These are phyloP conservation scores for Melaleuca alternifolia DNA, from an alignment of 345 rosid species.

Conservation along the genomic window DNA sequence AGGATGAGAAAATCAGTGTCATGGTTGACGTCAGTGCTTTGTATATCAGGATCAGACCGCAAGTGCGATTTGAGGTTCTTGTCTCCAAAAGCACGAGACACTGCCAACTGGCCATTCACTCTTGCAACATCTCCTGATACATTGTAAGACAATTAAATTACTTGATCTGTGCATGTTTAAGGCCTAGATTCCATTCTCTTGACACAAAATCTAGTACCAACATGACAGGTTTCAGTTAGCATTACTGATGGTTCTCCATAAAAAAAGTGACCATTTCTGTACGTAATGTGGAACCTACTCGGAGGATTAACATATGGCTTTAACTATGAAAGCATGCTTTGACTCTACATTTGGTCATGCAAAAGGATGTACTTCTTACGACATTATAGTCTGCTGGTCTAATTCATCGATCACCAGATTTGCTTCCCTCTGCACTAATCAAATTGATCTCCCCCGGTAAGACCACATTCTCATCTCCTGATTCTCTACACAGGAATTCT, in stretches of 20 bases:
- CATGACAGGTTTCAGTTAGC: neutral
- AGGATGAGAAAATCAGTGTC: conserved; percentile 50
- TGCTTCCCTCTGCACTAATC: neutral
- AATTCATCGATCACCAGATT: neutral
- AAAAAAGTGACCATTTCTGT: neutral
- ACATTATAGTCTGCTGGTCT: neutral
- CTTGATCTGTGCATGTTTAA: neutral
- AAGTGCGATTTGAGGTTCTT: conserved; percentile 58
- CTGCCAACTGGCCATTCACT: conserved; percentile 64
- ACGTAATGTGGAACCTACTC: neutral
- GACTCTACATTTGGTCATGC: neutral
- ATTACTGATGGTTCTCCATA: neutral
- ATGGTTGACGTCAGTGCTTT: conserved; percentile 12
- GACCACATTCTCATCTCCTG: neutral
- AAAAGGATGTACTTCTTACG: neutral
- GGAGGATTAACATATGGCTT: neutral
- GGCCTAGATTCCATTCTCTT: neutral
- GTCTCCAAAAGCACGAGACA: conserved; percentile 71
- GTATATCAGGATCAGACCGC: conserved; percentile 65
- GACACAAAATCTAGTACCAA: neutral
- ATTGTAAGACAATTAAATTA: neutral
- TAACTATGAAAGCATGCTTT: neutral
- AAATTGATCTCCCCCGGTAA: neutral
- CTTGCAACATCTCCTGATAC: conserved; percentile 59
- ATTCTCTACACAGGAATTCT: neutral